A percentile compares a stretch with the other conserved stretches of the same genome.
Evolutionary conservation across 495 filamentous ascomycete species (phyloP).

Genomic region (Podospora pseudocomata): DNA sequence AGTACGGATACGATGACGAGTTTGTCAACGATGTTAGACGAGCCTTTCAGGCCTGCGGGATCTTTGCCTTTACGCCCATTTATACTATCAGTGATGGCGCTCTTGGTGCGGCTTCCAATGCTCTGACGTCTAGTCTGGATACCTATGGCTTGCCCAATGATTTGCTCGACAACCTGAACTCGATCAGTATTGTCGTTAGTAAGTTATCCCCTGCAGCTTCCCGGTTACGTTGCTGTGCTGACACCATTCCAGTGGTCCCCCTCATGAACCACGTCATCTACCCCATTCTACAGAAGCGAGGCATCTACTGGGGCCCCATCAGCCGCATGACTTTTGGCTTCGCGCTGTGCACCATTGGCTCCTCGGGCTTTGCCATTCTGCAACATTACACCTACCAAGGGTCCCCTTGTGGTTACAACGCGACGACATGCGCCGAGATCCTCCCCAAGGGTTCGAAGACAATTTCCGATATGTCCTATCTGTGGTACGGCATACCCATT

Average conservation of each 20-base stretch:
- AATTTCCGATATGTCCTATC: slow-evolving; percentile 23
- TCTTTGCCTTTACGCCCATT: slow-evolving; percentile 64
- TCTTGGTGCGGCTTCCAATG: slow-evolving; percentile 43
- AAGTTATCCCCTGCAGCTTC: background rate
- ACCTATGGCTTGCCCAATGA: slow-evolving; percentile 73
- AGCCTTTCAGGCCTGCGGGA: slow-evolving; percentile 55
- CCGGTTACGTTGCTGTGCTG: background rate
- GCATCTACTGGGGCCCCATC: slow-evolving; percentile 66
- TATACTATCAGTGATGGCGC: slow-evolving; percentile 61
- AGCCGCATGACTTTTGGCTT: slow-evolving; percentile 73
- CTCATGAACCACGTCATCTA: slow-evolving; percentile 62
- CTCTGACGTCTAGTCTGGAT: slow-evolving; percentile 58
- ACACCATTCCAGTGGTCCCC: slow-evolving; percentile 46
- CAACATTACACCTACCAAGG: slow-evolving; percentile 67
- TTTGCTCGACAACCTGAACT: slow-evolving; percentile 71
- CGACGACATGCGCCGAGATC: slow-evolving; percentile 38
- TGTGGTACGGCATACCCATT: slow-evolving; percentile 47
- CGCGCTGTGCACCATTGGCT: slow-evolving; percentile 59
- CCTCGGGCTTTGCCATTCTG: slow-evolving; percentile 63
- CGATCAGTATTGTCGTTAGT: slow-evolving; percentile 62
- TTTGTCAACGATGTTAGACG: slow-evolving; percentile 58
- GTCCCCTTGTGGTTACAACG: slow-evolving; percentile 48
- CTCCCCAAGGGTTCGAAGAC: slow-evolving; percentile 11
- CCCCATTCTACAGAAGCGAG: slow-evolving; percentile 58
- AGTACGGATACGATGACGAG: slow-evolving; percentile 48